Percentiles rank a stretch among this genome's conserved stretches.
These are phyloP conservation scores for Tuber microsphaerosporum DNA, from an alignment of 495 filamentous ascomycete species.

Conservation along the genomic window DNA sequence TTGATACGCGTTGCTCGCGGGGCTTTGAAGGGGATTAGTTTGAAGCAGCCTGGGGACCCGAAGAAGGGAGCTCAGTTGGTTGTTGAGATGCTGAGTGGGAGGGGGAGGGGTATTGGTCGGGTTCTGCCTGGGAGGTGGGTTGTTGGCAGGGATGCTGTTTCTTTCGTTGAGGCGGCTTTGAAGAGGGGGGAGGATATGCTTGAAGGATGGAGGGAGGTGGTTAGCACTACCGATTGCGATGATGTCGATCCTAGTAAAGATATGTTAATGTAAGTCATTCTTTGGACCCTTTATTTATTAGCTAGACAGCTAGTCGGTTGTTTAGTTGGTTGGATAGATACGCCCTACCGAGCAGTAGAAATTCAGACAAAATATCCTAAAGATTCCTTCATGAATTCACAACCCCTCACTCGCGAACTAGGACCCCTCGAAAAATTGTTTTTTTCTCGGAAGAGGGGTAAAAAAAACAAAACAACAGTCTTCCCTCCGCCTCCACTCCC, in stretches of 20 bases:
- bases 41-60: slow-evolving; percentile 44
- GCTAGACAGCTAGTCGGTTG: too few species aligned
- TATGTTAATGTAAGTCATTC: neutral
- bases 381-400: neutral
- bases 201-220: neutral
- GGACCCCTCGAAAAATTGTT: neutral
- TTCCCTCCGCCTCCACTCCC: neutral
- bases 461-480: neutral
- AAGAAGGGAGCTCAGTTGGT: slow-evolving; percentile 40
- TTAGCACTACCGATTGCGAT: neutral
- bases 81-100: slow-evolving; percentile 42
- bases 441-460: neutral
- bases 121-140: neutral
- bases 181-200: neutral
- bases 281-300: neutral
- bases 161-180: neutral
- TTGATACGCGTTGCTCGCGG: neutral
- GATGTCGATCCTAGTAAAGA: neutral
- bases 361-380: neutral
- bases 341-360: neutral
- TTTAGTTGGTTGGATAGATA: neutral
- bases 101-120: neutral
- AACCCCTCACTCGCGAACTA: neutral
- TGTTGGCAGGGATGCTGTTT: neutral
- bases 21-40: neutral